Percentiles rank a stretch among this genome's conserved stretches.
Evolutionary conservation across 2,329 filamentous ascomycete genomes (phyloP).

Genomic region (Trichophyton rubrum): DNA sequence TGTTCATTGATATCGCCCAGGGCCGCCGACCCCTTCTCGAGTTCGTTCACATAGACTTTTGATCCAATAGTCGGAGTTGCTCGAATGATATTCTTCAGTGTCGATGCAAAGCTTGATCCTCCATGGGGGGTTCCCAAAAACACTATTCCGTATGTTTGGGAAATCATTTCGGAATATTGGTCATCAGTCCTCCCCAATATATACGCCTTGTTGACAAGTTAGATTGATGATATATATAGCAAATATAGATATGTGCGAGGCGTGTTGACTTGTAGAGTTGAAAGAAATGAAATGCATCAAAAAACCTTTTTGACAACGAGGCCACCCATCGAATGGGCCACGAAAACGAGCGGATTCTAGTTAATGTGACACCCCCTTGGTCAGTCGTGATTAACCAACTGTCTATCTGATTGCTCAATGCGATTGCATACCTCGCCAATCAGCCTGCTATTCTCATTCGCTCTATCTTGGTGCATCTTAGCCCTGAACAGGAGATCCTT

Average conservation of each 20-base stretch:
- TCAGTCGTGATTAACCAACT: no score
- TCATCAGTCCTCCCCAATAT: slow-evolving; percentile 9
- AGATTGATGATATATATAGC: no score
- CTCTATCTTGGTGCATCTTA: background rate
- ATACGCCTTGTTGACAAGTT: background rate
- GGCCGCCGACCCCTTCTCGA: background rate
- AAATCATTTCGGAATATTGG: no score
- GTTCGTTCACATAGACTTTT: background rate
- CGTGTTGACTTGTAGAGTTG: no score
- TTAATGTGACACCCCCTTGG: no score
- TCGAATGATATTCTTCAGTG: slow-evolving; percentile 17
- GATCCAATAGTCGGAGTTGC: background rate
- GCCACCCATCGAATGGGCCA: slow-evolving; percentile 17
- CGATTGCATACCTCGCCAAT: no score
- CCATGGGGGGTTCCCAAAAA: slow-evolving; percentile 21
- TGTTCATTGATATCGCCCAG: background rate
- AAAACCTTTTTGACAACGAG: slow-evolving; percentile 21
- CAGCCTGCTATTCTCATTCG: background rate
- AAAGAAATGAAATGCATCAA: no score
- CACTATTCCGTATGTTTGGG: slow-evolving; percentile 4
- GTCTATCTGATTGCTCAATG: no score
- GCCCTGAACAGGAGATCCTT: slow-evolving; percentile 21
- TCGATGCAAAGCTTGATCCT: slow-evolving; percentile 15
- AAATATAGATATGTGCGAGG: no score
- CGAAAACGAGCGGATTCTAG: slow-evolving; percentile 7